Percentiles rank a stretch among this genome's conserved stretches.
Evolutionary conservation across 345 rosid genomes (phyloP).

Genomic region (Salix caprea): DNA sequence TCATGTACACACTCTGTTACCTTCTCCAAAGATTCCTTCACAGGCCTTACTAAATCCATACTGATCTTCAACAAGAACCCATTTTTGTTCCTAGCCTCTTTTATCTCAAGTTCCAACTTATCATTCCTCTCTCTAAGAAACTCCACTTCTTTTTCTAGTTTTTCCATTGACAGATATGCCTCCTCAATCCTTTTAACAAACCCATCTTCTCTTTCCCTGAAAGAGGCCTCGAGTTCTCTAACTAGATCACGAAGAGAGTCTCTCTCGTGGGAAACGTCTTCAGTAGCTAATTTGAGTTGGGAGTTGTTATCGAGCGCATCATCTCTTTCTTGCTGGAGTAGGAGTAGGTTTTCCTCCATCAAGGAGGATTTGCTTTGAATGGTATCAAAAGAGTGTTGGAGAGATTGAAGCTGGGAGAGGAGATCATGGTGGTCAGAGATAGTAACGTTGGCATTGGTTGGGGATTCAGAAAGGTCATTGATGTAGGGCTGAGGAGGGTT

Average conservation of each 20-base stretch:
- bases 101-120: slow-evolving; percentile 36
- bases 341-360: slow-evolving; percentile 31
- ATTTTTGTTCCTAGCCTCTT: slow-evolving; percentile 22
- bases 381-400: slow-evolving; percentile 25
- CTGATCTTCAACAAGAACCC: slow-evolving; percentile 18
- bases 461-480: slow-evolving; percentile 20
- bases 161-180: slow-evolving; percentile 29
- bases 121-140: slow-evolving; percentile 29
- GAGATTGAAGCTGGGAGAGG: slow-evolving; percentile 34
- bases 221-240: slow-evolving; percentile 27
- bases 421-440: slow-evolving; percentile 26
- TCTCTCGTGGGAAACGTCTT: slow-evolving; percentile 37
- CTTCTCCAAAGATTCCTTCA: slow-evolving; percentile 36
- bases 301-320: slow-evolving; percentile 27
- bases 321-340: slow-evolving; percentile 36
- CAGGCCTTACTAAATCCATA: slow-evolving; percentile 28
- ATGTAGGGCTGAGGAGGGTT: slow-evolving; percentile 15
- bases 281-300: slow-evolving; percentile 21
- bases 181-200: slow-evolving; percentile 25
- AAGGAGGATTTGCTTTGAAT: slow-evolving; percentile 28
- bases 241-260: slow-evolving; percentile 33
- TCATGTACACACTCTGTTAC: slow-evolving; percentile 31
- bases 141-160: slow-evolving; percentile 34
- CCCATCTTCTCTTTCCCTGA: slow-evolving; percentile 30
- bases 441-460: neutral